Evolutionary conservation across 2,329 filamentous ascomycete species (phyloP).

Genomic region (Aspergillus hiratsukae): DNA sequence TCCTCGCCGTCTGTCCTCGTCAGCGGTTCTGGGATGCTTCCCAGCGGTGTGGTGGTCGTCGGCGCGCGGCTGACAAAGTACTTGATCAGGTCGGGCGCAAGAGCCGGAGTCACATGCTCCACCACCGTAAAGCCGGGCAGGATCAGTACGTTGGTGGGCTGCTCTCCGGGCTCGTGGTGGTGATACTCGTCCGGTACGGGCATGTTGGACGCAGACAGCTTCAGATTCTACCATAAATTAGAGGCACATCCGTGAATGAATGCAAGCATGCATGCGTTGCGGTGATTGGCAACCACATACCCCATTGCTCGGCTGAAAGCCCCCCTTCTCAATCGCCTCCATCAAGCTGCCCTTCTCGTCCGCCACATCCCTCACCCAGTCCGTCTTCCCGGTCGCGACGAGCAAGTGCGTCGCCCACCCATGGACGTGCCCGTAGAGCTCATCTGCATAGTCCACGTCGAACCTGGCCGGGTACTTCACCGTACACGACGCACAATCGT

Average conservation of each 20-base stretch:
- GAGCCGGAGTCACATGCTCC: constrained; percentile 74
- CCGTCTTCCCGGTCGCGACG: constrained; percentile 90
- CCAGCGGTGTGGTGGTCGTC: constrained; percentile 68
- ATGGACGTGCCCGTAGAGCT: constrained; percentile 78
- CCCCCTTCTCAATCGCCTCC: constrained; percentile 61
- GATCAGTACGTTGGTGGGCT: constrained; percentile 74
- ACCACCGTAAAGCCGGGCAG: constrained; percentile 80
- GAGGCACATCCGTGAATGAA: not conserved
- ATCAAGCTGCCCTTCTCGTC: constrained; percentile 85
- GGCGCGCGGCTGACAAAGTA: constrained; percentile 64
- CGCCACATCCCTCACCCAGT: constrained; percentile 86
- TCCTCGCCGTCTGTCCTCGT: constrained; percentile 12
- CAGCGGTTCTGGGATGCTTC: constrained; percentile 28
- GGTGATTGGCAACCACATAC: constrained; percentile 23
- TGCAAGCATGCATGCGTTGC: not conserved
- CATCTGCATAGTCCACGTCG: constrained; percentile 68
- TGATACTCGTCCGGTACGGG: constrained; percentile 66
- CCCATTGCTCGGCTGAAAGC: constrained; percentile 39
- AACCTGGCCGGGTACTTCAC: constrained; percentile 72
- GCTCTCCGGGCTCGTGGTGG: constrained; percentile 50
- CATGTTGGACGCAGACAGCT: constrained; percentile 90
- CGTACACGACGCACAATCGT: constrained; percentile 78
- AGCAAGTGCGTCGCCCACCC: constrained; percentile 86
- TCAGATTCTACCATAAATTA: constrained; percentile 59
- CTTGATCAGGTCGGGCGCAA: constrained; percentile 66